Base-by-base conservation (phyloP, 352 stramenopile species). In the Labyrinthula sp. region DNA sequence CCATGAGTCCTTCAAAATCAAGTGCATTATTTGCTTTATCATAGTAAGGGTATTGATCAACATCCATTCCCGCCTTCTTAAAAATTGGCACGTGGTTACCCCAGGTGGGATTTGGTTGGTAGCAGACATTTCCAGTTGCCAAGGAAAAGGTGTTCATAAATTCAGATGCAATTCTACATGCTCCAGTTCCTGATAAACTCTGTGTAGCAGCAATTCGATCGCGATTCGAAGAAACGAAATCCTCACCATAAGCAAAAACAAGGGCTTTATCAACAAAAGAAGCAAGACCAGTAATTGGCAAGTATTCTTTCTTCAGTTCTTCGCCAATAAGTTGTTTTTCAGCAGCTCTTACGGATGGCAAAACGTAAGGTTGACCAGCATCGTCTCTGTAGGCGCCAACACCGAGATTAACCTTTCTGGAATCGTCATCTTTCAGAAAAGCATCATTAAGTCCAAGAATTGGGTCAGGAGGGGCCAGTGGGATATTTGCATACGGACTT, bases 101-200 rank as follows among this genome's bases (percentile, higher is more conserved):
- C 90, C 90, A 99, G 38, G 89, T 96, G 39, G 89, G 89, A 71
- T 95, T 93, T 20, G 91, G 88, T 38, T 97, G 59, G 73, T 97
- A 97, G 57, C 98, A 77, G 71, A 49, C 77, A 75, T 52, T 55
- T 23, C 27, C 35, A 14, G 41, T 45, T 30, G 31, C 27, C 30
- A 24, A 77, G 50, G 39, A 87, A 15, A 52, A 90, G 45, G 73
- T 72, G 37, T 73, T 56, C 48, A 97, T 74, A 54, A 98, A 83
- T 60, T 97, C 83, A 22, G 79, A 86, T 18, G 79, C 77, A 6
- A 99, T 74, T 54, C 89, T 79, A 45, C 92, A 79, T 23, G 83
- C 86, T 47, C 91, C 91, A 29, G 91, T 99, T 43, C 91, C 91
- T 1, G 86, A 97, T 30, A 99, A 82, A 30, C 85, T 92, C 73